These are phyloP conservation scores for Saturnispora diversa DNA, from an alignment of 805 yeast genomes.

Conservation along the genomic window DNA sequence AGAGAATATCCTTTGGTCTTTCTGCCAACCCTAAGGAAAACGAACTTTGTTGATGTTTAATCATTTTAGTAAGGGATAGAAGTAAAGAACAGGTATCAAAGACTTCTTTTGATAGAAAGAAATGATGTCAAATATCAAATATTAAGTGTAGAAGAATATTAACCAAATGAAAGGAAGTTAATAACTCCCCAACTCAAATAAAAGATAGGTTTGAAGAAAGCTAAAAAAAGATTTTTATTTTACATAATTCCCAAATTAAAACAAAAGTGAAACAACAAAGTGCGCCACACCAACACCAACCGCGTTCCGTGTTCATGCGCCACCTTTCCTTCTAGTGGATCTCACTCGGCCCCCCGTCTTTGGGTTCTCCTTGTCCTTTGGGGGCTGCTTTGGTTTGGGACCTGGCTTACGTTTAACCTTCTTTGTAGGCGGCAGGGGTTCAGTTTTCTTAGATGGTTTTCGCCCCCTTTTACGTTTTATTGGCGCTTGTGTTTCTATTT, in stretches of 20 bases:
- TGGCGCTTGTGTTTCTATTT: neutral
- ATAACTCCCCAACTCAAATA: no score
- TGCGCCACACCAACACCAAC: no score
- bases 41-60: conserved; percentile 1
- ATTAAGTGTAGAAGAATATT: no score
- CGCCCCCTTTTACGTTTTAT: neutral
- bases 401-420: neutral
- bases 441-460: neutral
- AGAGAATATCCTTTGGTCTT: conserved; percentile 6
- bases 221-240: no score
- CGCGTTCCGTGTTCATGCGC: conserved; percentile 1
- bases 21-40: neutral
- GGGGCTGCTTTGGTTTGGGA: neutral
- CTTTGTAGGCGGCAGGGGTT: neutral
- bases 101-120: no score
- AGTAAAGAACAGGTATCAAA: no score
- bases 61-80: neutral
- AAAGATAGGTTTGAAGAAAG: no score
- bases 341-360: neutral
- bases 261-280: no score
- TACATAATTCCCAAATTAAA: no score
- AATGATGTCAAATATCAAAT: no score
- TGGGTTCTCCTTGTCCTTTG: neutral
- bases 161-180: no score
- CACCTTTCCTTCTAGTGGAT: conserved; percentile 2